Evolutionary conservation across 257 asterid species (phyloP), one percentile per base, ranked within the genome.

Genomic region (Solanum sitiens): DNA sequence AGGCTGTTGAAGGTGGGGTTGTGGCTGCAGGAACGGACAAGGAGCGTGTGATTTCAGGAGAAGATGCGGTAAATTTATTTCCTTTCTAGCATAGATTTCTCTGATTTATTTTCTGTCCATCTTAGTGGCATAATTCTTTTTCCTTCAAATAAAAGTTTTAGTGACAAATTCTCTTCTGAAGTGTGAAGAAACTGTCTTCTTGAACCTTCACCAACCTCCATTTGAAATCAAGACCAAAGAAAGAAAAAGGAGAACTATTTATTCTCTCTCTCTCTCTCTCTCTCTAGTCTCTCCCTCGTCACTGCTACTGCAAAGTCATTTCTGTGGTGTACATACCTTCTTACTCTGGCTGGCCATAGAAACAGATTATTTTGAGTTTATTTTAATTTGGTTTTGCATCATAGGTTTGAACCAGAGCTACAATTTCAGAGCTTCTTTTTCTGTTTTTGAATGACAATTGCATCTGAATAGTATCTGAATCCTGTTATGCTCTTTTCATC

Each of bases 1-100:
- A 86, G 76, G 85, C 88, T 56, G 92, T 86, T 83, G 98, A 92
- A 89, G 99, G 99, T 87, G 99, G 99, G 89, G 80, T 96, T 86
- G 93, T 97, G 86, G 99, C 99, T 87, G 98, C 96, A 86, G 99
- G 99, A 88, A 97, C 99, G 72, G 98, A 95, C 83, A 97, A 94
- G 92, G 99, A 97, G 91, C 99, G 98, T 47, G 87, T 89, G 72
- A 86, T 97, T 88, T 96, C 98, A 20, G 99, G 96, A 87, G 99
- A 97, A 88, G 99, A 97, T 90, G 99, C 99, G 53, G 99, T 97
- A 93, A 90, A 86, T 85, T 88, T 84, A 74, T 70, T n/a, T 88
- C 85, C 73, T 42, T 32, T 50, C 71, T 47, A 27, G 32, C 71
- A 47, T 18, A 80, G 44, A 30, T 82, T 32, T 18, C 11, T 53